Evolutionary conservation across 129 eudicot genomes (phyloP).

Genomic region (Sambucus nigra): DNA sequence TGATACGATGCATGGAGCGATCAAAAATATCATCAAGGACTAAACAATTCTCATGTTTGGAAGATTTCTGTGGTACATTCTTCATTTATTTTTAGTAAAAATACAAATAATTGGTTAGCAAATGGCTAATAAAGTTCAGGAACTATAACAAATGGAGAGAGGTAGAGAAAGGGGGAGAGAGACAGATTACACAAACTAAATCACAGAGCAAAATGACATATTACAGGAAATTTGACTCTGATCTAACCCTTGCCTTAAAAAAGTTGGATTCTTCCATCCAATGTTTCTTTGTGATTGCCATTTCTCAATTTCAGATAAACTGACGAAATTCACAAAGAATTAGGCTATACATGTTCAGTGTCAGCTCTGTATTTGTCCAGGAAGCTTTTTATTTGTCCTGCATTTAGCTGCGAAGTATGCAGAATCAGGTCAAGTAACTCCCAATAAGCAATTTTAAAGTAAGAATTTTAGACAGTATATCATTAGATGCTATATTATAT

Average conservation of each 20-base stretch:
- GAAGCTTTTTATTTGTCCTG: neutral
- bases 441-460: no score
- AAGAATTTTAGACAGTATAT: no score
- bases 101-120: slow-evolving; percentile 13
- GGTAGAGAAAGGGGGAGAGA: neutral
- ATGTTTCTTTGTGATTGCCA: neutral
- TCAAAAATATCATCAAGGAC: no score
- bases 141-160: slow-evolving; percentile 1
- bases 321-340: neutral
- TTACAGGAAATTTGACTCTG: neutral
- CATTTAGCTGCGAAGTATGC: slow-evolving; percentile 1
- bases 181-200: neutral
- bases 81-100: slow-evolving; percentile 1
- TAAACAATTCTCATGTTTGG: no score
- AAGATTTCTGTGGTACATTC: neutral
- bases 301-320: neutral
- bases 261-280: neutral
- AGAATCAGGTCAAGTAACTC: no score
- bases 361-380: neutral
- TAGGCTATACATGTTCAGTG: neutral
- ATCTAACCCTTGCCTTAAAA: neutral
- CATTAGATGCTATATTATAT: no score
- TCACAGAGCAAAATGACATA: neutral
- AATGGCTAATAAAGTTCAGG: slow-evolving; percentile 3
- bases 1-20: no score